phyloP scores from a whole-genome alignment of 2,329 filamentous ascomycete genomes.

The Colletotrichum orchidophilum region DNA sequence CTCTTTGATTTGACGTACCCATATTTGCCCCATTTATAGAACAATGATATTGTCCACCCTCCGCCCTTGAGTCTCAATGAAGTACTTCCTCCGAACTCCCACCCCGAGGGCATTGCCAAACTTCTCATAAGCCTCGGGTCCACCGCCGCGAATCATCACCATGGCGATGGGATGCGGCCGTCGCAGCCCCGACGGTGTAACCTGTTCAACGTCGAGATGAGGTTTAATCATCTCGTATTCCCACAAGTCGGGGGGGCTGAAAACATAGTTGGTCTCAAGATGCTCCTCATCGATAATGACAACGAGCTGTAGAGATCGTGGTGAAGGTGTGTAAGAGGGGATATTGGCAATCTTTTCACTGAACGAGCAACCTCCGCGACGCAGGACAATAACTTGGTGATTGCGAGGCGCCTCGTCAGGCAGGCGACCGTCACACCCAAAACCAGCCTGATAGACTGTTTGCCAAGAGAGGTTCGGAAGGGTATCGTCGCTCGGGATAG shows the following conservation, averaged over 20 bases:
- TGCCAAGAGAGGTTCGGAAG: conserved; percentile 70
- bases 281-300: conserved; percentile 69
- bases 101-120: conserved; percentile 72
- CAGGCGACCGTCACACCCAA: conserved; percentile 70
- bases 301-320: conserved; percentile 78
- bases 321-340: conserved; percentile 75
- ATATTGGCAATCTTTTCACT: conserved; percentile 84
- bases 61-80: conserved; percentile 82
- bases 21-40: conserved; percentile 31
- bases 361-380: conserved; percentile 86
- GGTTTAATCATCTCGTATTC: conserved; percentile 61
- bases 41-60: conserved; percentile 83
- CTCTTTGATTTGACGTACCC: background rate
- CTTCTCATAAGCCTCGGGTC: conserved; percentile 65
- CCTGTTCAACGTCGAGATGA: conserved; percentile 78
- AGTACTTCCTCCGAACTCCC: conserved; percentile 81
- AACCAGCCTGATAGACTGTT: conserved; percentile 74
- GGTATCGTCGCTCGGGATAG: conserved; percentile 48
- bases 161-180: conserved; percentile 80
- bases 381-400: conserved; percentile 84
- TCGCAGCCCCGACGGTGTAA: conserved; percentile 73
- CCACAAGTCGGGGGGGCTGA: conserved; percentile 35
- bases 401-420: conserved; percentile 60
- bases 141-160: conserved; percentile 81
- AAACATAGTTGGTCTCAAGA: conserved; percentile 40